A percentile compares a stretch with the other conserved stretches of the same genome.
These are phyloP conservation scores for Ophiocordyceps australis DNA, from an alignment of 2,329 filamentous ascomycete genomes.

Conservation along the genomic window DNA sequence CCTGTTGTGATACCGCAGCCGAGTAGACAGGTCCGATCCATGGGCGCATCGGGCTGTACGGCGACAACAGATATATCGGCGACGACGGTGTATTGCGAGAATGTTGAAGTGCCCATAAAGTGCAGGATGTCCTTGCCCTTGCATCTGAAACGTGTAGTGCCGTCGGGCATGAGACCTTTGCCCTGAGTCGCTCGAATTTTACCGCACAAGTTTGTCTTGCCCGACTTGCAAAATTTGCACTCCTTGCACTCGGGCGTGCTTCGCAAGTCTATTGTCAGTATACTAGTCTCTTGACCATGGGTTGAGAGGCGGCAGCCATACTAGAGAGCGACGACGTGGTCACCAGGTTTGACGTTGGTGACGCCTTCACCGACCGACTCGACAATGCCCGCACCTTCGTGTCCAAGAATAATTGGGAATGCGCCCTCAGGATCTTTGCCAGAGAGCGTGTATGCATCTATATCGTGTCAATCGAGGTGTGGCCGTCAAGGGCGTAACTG, in stretches of 20 bases:
- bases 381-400: conserved; percentile 82
- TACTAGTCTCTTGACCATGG: neutral
- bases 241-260: conserved; percentile 94
- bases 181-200: conserved; percentile 98
- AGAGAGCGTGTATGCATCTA: conserved; percentile 84
- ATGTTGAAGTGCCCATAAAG: conserved; percentile 98
- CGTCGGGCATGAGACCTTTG: conserved; percentile 91
- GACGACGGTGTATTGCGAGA: conserved; percentile 97
- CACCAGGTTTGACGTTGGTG: conserved; percentile 82
- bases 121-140: conserved; percentile 91
- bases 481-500: neutral
- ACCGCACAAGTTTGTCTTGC: conserved; percentile 97
- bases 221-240: conserved; percentile 99
- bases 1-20: conserved; percentile 98
- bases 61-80: conserved; percentile 96
- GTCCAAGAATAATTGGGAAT: conserved; percentile 76
- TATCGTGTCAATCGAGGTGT: conserved; percentile 1
- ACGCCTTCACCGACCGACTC: conserved; percentile 92
- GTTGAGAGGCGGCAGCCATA: conserved; percentile 20
- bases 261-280: conserved; percentile 1
- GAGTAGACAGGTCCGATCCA: conserved; percentile 90
- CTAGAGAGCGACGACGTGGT: conserved; percentile 83
- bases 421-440: conserved; percentile 95
- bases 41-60: conserved; percentile 75
- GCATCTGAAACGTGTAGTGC: conserved; percentile 84